These are phyloP conservation scores for Fusarium gaditjirri DNA, from an alignment of 2,329 filamentous ascomycete species.

Conservation along the genomic window DNA sequence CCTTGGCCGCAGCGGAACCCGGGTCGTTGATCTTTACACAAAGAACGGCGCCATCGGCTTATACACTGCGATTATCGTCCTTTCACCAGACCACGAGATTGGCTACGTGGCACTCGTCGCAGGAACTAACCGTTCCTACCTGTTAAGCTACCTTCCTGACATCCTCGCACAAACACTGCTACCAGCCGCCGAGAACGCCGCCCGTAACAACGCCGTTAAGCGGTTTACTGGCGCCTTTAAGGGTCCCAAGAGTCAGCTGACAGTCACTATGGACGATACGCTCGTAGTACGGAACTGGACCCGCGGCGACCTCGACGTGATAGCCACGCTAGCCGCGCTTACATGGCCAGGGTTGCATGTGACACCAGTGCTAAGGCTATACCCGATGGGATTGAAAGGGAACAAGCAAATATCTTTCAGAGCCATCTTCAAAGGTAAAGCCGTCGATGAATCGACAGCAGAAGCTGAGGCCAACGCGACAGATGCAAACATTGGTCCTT, in stretches of 20 bases:
- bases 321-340: not conserved
- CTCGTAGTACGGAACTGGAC: slow-evolving; percentile 17
- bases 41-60: slow-evolving; percentile 1
- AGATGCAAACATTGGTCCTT: not conserved
- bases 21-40: slow-evolving; percentile 1
- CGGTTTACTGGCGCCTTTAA: not conserved
- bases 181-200: not conserved
- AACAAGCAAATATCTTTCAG: not conserved
- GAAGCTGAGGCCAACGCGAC: not conserved
- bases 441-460: rapidly evolving
- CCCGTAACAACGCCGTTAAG: not conserved
- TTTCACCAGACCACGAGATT: slow-evolving; percentile 4
- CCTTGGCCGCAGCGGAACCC: not conserved
- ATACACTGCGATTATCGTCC: not conserved
- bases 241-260: not conserved
- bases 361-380: not conserved
- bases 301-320: not conserved
- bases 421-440: not conserved
- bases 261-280: not conserved
- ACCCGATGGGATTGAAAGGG: not conserved
- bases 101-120: not conserved
- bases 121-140: not conserved
- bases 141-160: not conserved
- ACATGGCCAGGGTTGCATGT: not conserved
- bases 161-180: not conserved